These are phyloP conservation scores for Colletotrichum cordylinicola DNA, from an alignment of 2,329 filamentous ascomycete genomes.

Conservation along the genomic window DNA sequence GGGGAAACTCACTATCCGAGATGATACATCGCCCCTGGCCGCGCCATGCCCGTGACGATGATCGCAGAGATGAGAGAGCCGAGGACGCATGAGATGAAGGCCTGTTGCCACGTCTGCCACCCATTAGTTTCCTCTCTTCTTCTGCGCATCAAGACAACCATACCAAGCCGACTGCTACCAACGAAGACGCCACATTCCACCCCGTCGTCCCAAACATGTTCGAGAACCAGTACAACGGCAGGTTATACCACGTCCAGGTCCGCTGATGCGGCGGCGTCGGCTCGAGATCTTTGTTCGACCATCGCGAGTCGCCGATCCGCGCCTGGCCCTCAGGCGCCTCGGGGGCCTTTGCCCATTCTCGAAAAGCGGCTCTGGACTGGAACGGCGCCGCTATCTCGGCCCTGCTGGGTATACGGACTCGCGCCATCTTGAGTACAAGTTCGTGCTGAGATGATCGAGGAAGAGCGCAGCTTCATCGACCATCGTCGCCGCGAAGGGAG, in stretches of 20 bases:
- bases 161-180: conserved; percentile 32
- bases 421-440: neutral
- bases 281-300: conserved; percentile 36
- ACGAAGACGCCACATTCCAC: conserved; percentile 32
- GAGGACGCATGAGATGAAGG: conserved; percentile 29
- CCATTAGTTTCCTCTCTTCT: neutral
- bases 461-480: neutral
- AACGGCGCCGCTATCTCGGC: conserved; percentile 25
- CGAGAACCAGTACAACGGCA: conserved; percentile 34
- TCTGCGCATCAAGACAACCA: neutral
- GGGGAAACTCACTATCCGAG: conserved; percentile 26
- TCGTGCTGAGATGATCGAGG: neutral
- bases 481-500: neutral
- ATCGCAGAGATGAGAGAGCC: conserved; percentile 29
- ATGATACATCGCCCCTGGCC: conserved; percentile 31
- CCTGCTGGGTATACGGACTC: conserved; percentile 4
- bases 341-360: conserved; percentile 27
- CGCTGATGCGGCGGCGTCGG: conserved; percentile 31
- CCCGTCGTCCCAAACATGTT: conserved; percentile 31
- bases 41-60: conserved; percentile 30
- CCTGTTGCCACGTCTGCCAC: conserved; percentile 29
- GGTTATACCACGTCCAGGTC: conserved; percentile 34
- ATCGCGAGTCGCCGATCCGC: conserved; percentile 27
- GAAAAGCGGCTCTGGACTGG: conserved; percentile 27
- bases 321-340: conserved; percentile 20